A percentile compares a stretch with the other conserved stretches of the same genome.
These are phyloP conservation scores for Dothiorella sarmentorum DNA, from an alignment of 2,329 filamentous ascomycete species.

Conservation along the genomic window DNA sequence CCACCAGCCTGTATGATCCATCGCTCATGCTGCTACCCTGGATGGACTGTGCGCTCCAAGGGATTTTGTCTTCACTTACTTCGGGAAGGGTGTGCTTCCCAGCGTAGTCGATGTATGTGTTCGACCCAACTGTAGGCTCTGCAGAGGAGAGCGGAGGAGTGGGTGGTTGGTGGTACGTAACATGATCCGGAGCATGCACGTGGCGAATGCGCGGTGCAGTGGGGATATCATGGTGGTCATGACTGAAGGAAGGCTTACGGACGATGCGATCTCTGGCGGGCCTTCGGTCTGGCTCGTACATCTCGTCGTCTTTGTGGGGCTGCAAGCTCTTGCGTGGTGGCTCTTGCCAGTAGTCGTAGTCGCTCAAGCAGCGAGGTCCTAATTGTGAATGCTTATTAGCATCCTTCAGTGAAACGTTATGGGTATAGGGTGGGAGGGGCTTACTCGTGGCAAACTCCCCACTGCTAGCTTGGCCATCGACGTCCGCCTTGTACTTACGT, in stretches of 20 bases:
- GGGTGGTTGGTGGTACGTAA: slow-evolving; percentile 1
- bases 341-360: slow-evolving; percentile 15
- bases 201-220: neutral
- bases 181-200: neutral
- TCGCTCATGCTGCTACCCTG: neutral
- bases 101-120: neutral
- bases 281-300: neutral
- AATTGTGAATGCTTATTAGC: neutral
- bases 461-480: neutral
- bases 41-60: neutral
- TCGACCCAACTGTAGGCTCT: neutral
- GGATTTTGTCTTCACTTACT: too few species aligned
- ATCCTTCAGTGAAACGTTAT: neutral
- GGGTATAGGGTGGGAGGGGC: neutral
- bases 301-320: neutral
- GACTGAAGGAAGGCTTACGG: neutral
- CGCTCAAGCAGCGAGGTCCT: slow-evolving; percentile 1
- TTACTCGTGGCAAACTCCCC: neutral
- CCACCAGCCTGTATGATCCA: slow-evolving; percentile 8
- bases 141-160: neutral
- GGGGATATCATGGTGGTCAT: neutral
- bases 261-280: neutral
- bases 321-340: neutral
- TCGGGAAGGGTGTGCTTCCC: too few species aligned
- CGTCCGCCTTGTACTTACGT: neutral